Base-by-base conservation (phyloP, 495 filamentous ascomycete species). In the Aspergillus avenaceus region DNA sequence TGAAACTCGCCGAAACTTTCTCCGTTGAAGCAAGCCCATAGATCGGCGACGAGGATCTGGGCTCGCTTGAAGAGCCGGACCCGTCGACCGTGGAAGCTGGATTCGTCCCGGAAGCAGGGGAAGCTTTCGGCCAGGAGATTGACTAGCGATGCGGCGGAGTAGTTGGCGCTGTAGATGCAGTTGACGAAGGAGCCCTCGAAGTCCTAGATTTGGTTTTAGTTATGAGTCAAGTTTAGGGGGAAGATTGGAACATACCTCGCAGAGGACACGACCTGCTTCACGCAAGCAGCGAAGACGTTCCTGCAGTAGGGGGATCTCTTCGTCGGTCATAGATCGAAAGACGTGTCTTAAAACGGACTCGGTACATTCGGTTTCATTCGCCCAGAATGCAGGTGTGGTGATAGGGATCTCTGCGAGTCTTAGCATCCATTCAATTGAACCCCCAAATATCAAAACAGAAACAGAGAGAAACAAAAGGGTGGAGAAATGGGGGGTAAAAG, bases 11-110 rank as follows among this genome's bases (percentile, higher is more conserved):
- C 93, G 53, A 84, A 91, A 19, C 78, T 69, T 52, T 86, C 74
- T 26, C 88, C 90, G 41, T 93, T 81, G 59, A 97, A 96, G 51
- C 89, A 92, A 9, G 91, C 92, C 92, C 92, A 97, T 3, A 96
- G 61, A 60, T 99, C 93, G 34, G 95, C 95, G 14, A 95, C 89
- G 12, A 97, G 78, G 47, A 97, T 97, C 73, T 99, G 93, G 2
- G 93, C 91, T 8, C 93, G 84, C 65, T 97, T 97, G 61, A 92
- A 82, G 52, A 99, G 76, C 16, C 88, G 87, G 3, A 97, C 82
- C 16, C 75, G 77, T n/a, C 79, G 78, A 6, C 82, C 80, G 42
- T 91, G 82, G 65, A 90, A 95, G 9, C 58, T 56, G 32, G 80
- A 77, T 57, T 88, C 87, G 59, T 98, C 93, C 24, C 85, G 76